A percentile compares a stretch with the other conserved stretches of the same genome.
Conservation (phyloP, 176 grass and related monocot species). For the Ampelocalamus luodianensis region DNA sequence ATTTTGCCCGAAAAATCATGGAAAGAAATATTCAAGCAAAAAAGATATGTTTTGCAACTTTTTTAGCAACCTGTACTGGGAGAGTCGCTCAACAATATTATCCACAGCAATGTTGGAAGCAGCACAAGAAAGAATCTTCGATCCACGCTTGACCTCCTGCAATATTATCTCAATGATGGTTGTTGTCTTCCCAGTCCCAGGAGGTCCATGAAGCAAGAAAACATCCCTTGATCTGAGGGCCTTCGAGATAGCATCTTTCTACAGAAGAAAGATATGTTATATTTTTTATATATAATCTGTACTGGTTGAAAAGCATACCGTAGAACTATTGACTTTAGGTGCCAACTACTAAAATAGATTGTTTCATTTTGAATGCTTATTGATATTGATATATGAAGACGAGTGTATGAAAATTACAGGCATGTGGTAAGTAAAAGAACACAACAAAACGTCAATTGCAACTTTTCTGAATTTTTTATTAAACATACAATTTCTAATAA, state of each 20-base stretch:
- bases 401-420: neutral
- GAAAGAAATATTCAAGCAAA: neutral
- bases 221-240: slow-evolving; percentile 85
- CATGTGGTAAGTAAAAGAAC: neutral
- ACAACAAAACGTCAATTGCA: neutral
- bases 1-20: slow-evolving; percentile 28
- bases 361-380: neutral
- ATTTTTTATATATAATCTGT: slow-evolving; percentile 9
- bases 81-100: slow-evolving; percentile 98
- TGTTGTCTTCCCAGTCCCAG: slow-evolving; percentile 98
- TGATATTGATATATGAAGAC: neutral
- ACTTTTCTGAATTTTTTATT: neutral
- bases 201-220: slow-evolving; percentile 98
- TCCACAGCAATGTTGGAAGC: slow-evolving; percentile 99
- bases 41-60: neutral
- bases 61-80: slow-evolving; percentile 71
- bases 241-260: slow-evolving; percentile 94
- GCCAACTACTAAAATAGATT: neutral
- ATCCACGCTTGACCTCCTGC: slow-evolving; percentile 92
- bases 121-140: slow-evolving; percentile 97
- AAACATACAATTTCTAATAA: slow-evolving; percentile 32
- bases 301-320: neutral
- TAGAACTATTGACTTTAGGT: neutral
- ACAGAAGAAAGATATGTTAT: slow-evolving; percentile 31
- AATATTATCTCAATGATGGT: slow-evolving; percentile 95